A percentile compares a stretch with the other conserved stretches of the same genome.
Conservation (phyloP, 2,329 filamentous ascomycete genomes). For the Fusarium verrucosum region DNA sequence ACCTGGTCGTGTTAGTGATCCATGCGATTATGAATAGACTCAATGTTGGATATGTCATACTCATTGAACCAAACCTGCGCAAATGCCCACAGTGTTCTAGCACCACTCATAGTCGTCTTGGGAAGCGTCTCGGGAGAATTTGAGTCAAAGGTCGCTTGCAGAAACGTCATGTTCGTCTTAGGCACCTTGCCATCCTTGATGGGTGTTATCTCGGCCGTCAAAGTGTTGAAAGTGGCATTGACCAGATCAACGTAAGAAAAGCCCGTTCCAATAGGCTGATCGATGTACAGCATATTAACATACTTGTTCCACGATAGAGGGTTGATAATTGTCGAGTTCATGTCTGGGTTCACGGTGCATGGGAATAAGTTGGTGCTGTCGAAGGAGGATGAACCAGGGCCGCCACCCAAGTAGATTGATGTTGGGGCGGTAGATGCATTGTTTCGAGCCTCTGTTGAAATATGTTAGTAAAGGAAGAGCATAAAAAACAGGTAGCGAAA, state of each 20-base stretch:
- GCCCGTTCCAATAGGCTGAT: slow-evolving; percentile 70
- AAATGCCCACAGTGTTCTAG: slow-evolving; percentile 68
- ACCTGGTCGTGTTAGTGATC: slow-evolving; percentile 46
- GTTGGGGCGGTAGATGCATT: slow-evolving; percentile 35
- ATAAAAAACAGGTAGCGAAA: too few species aligned
- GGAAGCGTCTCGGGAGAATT: neutral
- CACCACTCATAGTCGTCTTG: slow-evolving; percentile 63
- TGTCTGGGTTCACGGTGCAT: slow-evolving; percentile 57
- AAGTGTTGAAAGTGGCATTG: slow-evolving; percentile 66
- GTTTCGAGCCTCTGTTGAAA: slow-evolving; percentile 47
- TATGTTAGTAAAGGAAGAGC: fast-evolving
- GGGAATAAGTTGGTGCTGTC: slow-evolving; percentile 66
- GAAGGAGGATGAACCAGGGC: slow-evolving; percentile 69
- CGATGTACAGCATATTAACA: slow-evolving; percentile 61
- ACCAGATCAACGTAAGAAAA: slow-evolving; percentile 59
- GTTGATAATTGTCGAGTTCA: slow-evolving; percentile 62
- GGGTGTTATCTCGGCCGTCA: slow-evolving; percentile 46
- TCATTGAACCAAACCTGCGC: slow-evolving; percentile 64
- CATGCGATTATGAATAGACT: too few species aligned
- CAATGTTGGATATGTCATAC: too few species aligned
- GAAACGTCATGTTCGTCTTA: slow-evolving; percentile 17
- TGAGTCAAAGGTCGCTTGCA: slow-evolving; percentile 28
- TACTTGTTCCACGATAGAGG: slow-evolving; percentile 68
- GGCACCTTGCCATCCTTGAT: neutral
- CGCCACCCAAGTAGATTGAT: slow-evolving; percentile 70